Percentiles rank a stretch among this genome's conserved stretches.
Conservation (phyloP, 129 eudicot species). For the Flaveria bidentis region DNA sequence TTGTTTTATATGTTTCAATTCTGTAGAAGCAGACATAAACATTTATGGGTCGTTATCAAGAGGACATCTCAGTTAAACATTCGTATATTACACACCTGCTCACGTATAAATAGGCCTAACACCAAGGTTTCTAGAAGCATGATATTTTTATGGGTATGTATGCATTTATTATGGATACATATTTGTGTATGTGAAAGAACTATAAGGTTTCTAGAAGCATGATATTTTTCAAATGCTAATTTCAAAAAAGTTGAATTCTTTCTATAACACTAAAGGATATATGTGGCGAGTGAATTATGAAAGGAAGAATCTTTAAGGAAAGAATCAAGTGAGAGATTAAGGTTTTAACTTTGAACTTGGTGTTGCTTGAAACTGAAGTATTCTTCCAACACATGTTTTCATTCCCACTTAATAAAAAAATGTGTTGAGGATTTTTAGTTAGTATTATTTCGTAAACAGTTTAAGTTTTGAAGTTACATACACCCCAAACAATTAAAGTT, state of each 20-base stretch:
- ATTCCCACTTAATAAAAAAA: neutral
- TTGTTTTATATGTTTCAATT: too few relatives aligned
- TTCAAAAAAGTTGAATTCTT: slow-evolving; percentile 30
- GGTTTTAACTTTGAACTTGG: slow-evolving; percentile 23
- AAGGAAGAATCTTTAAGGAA: slow-evolving; percentile 31
- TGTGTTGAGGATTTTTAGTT: too few relatives aligned
- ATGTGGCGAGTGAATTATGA: slow-evolving; percentile 25
- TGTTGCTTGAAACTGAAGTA: slow-evolving; percentile 22
- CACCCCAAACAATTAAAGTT: too few relatives aligned
- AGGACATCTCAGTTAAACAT: too few relatives aligned
- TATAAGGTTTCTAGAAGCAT: slow-evolving; percentile 26
- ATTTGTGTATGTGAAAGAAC: neutral
- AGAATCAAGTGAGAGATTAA: slow-evolving; percentile 19
- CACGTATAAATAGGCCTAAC: too few relatives aligned
- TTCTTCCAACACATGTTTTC: neutral
- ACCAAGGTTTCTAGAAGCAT: too few relatives aligned
- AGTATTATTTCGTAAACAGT: neutral
- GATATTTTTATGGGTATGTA: too few relatives aligned
- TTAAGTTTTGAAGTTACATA: neutral
- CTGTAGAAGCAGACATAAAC: too few relatives aligned
- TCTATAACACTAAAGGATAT: slow-evolving; percentile 7
- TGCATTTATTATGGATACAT: too few relatives aligned
- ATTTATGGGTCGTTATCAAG: too few relatives aligned
- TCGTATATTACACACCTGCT: too few relatives aligned
- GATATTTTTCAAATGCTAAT: slow-evolving; percentile 18